phyloP scores from a whole-genome alignment of 345 rosid species.

The Erucastrum elatum region DNA sequence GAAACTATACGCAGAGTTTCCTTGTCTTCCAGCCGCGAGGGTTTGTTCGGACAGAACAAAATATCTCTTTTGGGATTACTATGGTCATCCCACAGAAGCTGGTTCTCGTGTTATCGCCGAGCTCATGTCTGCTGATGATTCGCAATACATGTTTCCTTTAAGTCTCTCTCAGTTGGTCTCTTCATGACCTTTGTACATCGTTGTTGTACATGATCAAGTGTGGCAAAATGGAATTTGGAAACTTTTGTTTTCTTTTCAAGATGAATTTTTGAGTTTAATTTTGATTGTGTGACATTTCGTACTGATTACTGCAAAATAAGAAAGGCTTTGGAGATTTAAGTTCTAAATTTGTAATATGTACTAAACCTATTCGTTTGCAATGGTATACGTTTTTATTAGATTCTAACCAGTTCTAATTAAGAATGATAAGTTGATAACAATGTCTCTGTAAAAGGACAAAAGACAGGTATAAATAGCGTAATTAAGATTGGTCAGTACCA shows the following conservation, averaged over 20 bases:
- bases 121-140: conserved; percentile 46
- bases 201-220: background rate
- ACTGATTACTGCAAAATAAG: background rate
- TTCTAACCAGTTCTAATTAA: background rate
- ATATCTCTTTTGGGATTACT: conserved; percentile 75
- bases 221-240: background rate
- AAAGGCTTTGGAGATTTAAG: background rate
- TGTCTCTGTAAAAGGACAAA: too few species aligned
- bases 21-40: conserved; percentile 53
- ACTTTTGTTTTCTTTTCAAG: background rate
- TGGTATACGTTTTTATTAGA: background rate
- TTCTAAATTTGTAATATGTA: background rate
- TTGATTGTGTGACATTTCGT: background rate
- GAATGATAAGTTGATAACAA: too few species aligned
- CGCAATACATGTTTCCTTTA: conserved; percentile 48
- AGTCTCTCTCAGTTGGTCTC: conserved; percentile 53
- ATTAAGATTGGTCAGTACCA: too few species aligned
- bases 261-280: background rate
- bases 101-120: conserved; percentile 49
- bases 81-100: conserved; percentile 68
- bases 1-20: conserved; percentile 45
- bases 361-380: background rate
- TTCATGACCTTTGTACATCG: conserved; percentile 1
- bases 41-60: conserved; percentile 61
- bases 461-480: too few species aligned